phyloP scores from a whole-genome alignment of 176 grass and related monocot genomes.

The Carex pumila region DNA sequence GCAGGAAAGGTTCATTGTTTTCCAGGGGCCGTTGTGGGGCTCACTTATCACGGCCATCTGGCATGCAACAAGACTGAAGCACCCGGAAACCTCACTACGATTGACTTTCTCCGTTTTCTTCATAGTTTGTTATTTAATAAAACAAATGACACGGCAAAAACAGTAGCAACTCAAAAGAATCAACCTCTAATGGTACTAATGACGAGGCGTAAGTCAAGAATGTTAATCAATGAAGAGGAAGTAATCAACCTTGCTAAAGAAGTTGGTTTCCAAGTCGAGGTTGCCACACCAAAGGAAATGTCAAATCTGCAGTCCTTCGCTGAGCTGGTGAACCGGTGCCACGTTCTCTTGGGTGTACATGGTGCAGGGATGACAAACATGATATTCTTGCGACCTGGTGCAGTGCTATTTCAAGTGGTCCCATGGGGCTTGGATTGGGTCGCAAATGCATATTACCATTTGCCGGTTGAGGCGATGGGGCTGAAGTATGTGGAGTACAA shows the following conservation, averaged over 20 bases:
- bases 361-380: constrained; percentile 67
- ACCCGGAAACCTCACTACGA: constrained; percentile 43
- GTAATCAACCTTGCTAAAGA: constrained; percentile 30
- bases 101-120: constrained; percentile 60
- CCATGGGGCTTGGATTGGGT: constrained; percentile 53
- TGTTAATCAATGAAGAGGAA: constrained; percentile 34
- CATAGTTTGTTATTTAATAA: constrained; percentile 35
- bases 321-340: constrained; percentile 36
- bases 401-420: constrained; percentile 59
- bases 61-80: constrained; percentile 31
- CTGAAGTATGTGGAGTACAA: constrained; percentile 43
- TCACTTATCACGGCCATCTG: constrained; percentile 51
- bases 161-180: constrained; percentile 27
- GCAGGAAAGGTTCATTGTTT: constrained; percentile 51
- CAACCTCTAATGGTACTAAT: constrained; percentile 69
- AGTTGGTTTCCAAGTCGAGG: constrained; percentile 58
- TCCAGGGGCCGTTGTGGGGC: constrained; percentile 50
- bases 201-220: constrained; percentile 34
- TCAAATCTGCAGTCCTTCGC: constrained; percentile 30
- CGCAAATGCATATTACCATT: constrained; percentile 26
- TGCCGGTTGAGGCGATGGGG: constrained; percentile 42
- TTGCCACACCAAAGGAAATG: constrained; percentile 24
- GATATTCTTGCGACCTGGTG: constrained; percentile 46
- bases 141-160: constrained; percentile 21
- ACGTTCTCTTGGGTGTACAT: constrained; percentile 62